Percentiles rank a stretch among this genome's conserved stretches.
These are phyloP conservation scores for Didymella pomorum DNA, from an alignment of 2,329 filamentous ascomycete genomes.

Conservation along the genomic window DNA sequence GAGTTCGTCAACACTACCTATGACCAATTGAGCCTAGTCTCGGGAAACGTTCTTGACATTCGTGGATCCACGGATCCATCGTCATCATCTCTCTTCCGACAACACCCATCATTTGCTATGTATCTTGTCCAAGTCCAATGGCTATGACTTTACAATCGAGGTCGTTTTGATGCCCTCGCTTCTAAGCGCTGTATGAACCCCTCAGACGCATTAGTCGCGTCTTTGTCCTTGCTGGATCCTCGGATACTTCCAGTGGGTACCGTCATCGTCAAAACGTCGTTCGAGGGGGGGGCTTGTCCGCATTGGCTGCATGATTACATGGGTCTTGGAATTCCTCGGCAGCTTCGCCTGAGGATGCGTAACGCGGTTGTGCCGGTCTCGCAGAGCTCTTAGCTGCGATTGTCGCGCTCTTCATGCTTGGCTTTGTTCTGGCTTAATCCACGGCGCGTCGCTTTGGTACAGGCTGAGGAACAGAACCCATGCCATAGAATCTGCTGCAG, in stretches of 20 bases:
- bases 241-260: background rate
- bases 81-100: background rate
- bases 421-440: background rate
- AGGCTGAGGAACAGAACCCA: too few relatives aligned
- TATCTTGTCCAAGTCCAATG: background rate
- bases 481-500: background rate
- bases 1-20: conserved; percentile 6
- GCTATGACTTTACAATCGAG: background rate
- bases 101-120: background rate
- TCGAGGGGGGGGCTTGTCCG: background rate
- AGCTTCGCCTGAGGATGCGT: background rate
- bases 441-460: background rate
- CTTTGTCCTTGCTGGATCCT: background rate
- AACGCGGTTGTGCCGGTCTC: background rate
- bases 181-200: background rate
- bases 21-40: conserved; percentile 2
- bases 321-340: background rate
- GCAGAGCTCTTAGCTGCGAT: too few relatives aligned
- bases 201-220: background rate
- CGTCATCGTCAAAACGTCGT: background rate
- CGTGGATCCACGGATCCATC: too few relatives aligned
- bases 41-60: background rate
- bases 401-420: background rate
- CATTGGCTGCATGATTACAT: background rate
- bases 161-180: background rate